Evolutionary conservation across 139 green algal species (phyloP).

Genomic region (Desmodesmus armatus): DNA sequence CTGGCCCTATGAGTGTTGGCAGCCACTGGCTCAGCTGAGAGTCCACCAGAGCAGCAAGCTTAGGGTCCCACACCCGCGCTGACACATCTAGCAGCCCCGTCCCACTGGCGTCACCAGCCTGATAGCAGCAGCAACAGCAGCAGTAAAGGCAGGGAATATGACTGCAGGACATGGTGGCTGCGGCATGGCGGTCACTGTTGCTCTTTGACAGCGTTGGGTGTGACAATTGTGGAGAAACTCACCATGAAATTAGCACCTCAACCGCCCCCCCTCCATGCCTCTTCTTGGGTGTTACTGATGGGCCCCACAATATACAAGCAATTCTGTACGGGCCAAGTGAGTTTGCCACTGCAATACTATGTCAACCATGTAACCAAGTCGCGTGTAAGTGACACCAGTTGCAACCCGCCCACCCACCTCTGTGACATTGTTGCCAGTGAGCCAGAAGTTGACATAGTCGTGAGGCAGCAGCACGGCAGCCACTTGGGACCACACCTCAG

Average conservation of each 20-base stretch:
- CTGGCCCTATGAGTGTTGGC: conserved; percentile 67
- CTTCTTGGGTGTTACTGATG: no score
- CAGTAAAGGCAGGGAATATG: no score
- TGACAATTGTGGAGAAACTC: no score
- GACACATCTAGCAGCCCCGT: conserved; percentile 76
- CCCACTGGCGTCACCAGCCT: conserved; percentile 83
- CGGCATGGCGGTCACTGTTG: no score
- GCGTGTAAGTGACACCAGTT: no score
- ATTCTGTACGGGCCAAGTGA: no score
- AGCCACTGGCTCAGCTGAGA: conserved; percentile 56
- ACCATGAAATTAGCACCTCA: no score
- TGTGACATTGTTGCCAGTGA: conserved; percentile 49
- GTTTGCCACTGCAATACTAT: no score
- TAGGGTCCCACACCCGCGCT: conserved; percentile 58
- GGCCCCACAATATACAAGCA: no score
- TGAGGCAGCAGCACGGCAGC: conserved; percentile 83
- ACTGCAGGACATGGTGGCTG: neutral
- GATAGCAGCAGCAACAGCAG: conserved; percentile 2
- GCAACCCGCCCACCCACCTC: conserved; percentile 50
- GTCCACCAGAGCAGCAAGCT: conserved; percentile 63
- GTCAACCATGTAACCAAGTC: no score
- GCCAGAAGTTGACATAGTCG: conserved; percentile 89
- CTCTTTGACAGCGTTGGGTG: no score
- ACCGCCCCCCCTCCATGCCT: no score
- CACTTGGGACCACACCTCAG: conserved; percentile 68